Conservation (phyloP, 2,329 filamentous ascomycete species). For the Escovopsis weberi region DNA sequence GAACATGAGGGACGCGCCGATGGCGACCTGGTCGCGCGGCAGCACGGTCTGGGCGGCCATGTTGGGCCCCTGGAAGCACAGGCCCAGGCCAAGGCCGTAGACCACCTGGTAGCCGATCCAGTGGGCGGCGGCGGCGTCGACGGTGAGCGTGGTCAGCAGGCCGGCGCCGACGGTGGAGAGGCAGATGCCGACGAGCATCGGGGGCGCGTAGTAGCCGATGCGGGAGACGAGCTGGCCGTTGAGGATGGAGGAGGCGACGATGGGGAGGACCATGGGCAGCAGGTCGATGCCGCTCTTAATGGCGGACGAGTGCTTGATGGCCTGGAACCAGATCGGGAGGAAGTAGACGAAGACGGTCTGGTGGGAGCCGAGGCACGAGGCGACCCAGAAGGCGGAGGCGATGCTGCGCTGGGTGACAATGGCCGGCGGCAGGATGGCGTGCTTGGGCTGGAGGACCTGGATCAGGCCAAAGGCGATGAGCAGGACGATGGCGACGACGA, state of each 20-base stretch:
- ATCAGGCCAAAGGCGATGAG: slow-evolving; percentile 16
- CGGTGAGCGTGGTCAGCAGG: slow-evolving; percentile 24
- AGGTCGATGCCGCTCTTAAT: slow-evolving; percentile 15
- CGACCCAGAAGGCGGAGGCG: background rate
- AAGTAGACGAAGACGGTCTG: slow-evolving; percentile 19
- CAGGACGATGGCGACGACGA: slow-evolving; percentile 19
- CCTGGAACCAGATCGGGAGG: slow-evolving; percentile 37
- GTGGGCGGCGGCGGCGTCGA: slow-evolving; percentile 6
- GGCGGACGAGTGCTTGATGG: slow-evolving; percentile 23
- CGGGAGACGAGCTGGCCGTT: slow-evolving; percentile 13
- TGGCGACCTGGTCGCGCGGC: slow-evolving; percentile 25
- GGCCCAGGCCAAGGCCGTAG: slow-evolving; percentile 26
- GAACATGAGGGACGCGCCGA: slow-evolving; percentile 29
- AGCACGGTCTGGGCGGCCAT: slow-evolving; percentile 32
- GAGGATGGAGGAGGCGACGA: slow-evolving; percentile 13
- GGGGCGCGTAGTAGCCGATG: slow-evolving; percentile 29
- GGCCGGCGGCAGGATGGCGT: slow-evolving; percentile 24
- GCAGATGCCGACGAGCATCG: slow-evolving; percentile 20
- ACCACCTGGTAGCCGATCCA: slow-evolving; percentile 23
- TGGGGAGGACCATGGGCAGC: slow-evolving; percentile 15
- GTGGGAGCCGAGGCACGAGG: background rate
- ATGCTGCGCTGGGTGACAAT: slow-evolving; percentile 20
- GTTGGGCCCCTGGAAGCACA: slow-evolving; percentile 28
- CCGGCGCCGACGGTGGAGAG: slow-evolving; percentile 22
- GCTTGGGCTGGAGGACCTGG: slow-evolving; percentile 19